These are phyloP conservation scores for Globisporangium cederbergense DNA, from an alignment of 352 stramenopile genomes.

Conservation along the genomic window DNA sequence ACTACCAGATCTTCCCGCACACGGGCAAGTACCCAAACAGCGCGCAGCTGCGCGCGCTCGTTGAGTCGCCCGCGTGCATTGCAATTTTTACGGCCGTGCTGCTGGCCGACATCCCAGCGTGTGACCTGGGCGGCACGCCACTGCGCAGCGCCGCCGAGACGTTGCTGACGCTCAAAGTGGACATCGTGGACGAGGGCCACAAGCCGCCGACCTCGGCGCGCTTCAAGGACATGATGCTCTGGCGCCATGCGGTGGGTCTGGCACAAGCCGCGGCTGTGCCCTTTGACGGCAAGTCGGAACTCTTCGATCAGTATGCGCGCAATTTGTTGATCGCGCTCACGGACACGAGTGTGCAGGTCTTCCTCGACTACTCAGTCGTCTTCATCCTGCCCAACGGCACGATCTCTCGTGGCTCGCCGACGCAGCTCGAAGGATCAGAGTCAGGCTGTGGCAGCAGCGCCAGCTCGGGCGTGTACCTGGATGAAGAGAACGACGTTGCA, in stretches of 20 bases:
- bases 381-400: slow-evolving; percentile 27
- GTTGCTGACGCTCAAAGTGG: slow-evolving; percentile 52
- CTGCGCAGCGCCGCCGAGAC: slow-evolving; percentile 47
- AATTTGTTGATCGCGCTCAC: slow-evolving; percentile 31
- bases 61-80: slow-evolving; percentile 35
- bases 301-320: slow-evolving; percentile 36
- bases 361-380: slow-evolving; percentile 34
- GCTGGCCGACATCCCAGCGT: slow-evolving; percentile 42
- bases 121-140: slow-evolving; percentile 42
- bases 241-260: slow-evolving; percentile 43
- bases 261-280: slow-evolving; percentile 35
- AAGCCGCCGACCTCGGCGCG: slow-evolving; percentile 31
- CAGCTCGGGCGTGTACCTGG: not conserved
- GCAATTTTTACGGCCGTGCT: slow-evolving; percentile 51
- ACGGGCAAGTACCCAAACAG: slow-evolving; percentile 37
- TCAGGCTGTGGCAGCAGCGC: slow-evolving; percentile 2
- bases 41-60: slow-evolving; percentile 44
- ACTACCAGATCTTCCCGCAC: slow-evolving; percentile 68
- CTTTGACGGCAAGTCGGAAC: slow-evolving; percentile 39
- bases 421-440: slow-evolving; percentile 11
- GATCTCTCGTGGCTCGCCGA: slow-evolving; percentile 18
- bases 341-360: slow-evolving; percentile 33
- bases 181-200: slow-evolving; percentile 21
- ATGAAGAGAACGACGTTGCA: not conserved
- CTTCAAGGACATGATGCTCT: slow-evolving; percentile 51